These are phyloP conservation scores for Graphilbum fragrans DNA, from an alignment of 2,329 filamentous ascomycete genomes.

Conservation along the genomic window DNA sequence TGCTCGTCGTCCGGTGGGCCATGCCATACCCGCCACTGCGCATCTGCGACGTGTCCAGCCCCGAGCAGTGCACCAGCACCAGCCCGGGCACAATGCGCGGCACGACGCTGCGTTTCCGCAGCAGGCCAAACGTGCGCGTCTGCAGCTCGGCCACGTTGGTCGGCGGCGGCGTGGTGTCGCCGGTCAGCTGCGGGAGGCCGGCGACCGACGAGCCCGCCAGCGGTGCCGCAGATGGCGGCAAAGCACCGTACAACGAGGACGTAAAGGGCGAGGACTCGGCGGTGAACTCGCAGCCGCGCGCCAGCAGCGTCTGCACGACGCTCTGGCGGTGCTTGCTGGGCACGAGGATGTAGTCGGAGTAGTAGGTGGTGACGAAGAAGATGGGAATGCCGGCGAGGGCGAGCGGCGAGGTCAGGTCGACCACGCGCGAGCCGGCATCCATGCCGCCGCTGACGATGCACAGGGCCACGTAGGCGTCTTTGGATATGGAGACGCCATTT, in stretches of 20 bases:
- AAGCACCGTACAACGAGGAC: slow-evolving; percentile 22
- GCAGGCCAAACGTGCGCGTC: slow-evolving; percentile 66
- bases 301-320: slow-evolving; percentile 65
- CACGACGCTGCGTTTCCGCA: slow-evolving; percentile 64
- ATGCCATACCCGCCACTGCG: neutral
- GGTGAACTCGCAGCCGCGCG: slow-evolving; percentile 73
- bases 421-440: slow-evolving; percentile 80
- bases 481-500: slow-evolving; percentile 57
- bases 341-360: slow-evolving; percentile 91
- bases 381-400: slow-evolving; percentile 89
- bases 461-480: slow-evolving; percentile 77
- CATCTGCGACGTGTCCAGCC: slow-evolving; percentile 33
- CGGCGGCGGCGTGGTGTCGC: slow-evolving; percentile 62
- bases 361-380: slow-evolving; percentile 98
- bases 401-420: slow-evolving; percentile 82
- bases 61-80: slow-evolving; percentile 72
- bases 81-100: slow-evolving; percentile 59
- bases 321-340: slow-evolving; percentile 61
- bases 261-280: slow-evolving; percentile 54
- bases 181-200: slow-evolving; percentile 35
- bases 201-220: slow-evolving; percentile 19
- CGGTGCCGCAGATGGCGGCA: slow-evolving; percentile 19
- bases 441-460: slow-evolving; percentile 83
- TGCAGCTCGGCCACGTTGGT: slow-evolving; percentile 71
- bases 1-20: neutral